Evolutionary conservation across 2,329 filamentous ascomycete species (phyloP), one percentile per base, ranked within the genome.

Genomic region (Blastomyces gilchristii): DNA sequence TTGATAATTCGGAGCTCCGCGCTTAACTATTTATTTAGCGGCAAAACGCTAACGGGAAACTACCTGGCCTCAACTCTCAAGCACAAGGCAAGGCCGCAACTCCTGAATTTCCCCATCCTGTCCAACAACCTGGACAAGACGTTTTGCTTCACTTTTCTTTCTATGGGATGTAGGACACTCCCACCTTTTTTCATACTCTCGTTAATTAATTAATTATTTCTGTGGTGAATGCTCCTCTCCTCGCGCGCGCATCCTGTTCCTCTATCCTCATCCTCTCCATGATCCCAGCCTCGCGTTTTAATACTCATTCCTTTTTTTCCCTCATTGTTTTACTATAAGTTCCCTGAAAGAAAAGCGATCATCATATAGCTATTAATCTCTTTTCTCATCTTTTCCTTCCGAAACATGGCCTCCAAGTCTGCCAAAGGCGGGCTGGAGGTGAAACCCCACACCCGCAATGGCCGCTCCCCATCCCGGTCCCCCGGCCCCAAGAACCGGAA

Each of bases 391-490:
- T 65, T 57, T 65, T 41, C 49, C 16, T 43, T 41, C 11, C 50
- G 31, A 16, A 62, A 62, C 61, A 65, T 68, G 64, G 58, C 58
- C 53, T 65, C 63, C 61, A 63, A 65, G 28, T 58, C 63, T 41
- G 34, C 65, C 54, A 73, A 73, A 66, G 71, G 74, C 61, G 72
- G 72, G 59, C 64, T 77, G 65, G 71, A 71, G 57, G 74, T 76
- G 49, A 73, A 71, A 66, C 71, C 75, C 58, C 70, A 72, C 43
- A 68, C 71, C 28, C 71, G 71, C 43, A 69, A 69, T 41, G 70
- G 71, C 37, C 73, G 75, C 65, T 76, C 74, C 60, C 72, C 71
- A 54, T 75, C 73, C 68, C 74, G 74, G 63, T 77, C 76, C 9
- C 76, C 76, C 14, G 73, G 68, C 31, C 71, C 75, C 18, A 76